phyloP scores from a whole-genome alignment of 805 yeast genomes.

The Candida chilensis region DNA sequence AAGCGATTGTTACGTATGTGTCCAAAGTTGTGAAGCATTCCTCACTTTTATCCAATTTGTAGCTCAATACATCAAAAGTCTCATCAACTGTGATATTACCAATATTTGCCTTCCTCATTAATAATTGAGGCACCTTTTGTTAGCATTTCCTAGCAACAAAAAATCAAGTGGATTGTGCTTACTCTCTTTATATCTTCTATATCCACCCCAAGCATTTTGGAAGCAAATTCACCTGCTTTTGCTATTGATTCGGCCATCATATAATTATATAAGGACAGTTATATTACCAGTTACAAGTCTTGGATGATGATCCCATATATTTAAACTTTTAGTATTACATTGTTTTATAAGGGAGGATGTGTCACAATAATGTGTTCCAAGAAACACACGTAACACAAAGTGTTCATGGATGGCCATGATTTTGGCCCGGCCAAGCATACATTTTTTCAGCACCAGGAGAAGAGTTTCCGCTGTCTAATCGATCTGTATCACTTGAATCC shows the following conservation, averaged over 20 bases:
- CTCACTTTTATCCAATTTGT: too few species aligned
- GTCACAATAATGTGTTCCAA: background rate
- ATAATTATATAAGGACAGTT: conserved; percentile 1
- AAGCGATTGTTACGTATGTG: too few species aligned
- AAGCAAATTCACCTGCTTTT: background rate
- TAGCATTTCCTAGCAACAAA: background rate
- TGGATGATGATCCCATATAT: conserved; percentile 3
- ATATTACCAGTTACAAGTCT: conserved; percentile 2
- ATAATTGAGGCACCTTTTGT: conserved; percentile 17
- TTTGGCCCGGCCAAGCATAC: conserved; percentile 60
- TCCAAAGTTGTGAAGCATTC: too few species aligned
- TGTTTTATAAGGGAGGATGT: background rate
- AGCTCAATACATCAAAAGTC: too few species aligned
- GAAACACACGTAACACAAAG: conserved; percentile 2
- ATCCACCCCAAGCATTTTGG: background rate
- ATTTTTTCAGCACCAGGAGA: conserved; percentile 27
- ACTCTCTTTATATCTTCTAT: conserved; percentile 7
- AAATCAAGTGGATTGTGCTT: conserved; percentile 3
- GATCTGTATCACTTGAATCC: conserved; percentile 16
- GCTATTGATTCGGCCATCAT: background rate
- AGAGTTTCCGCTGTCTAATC: conserved; percentile 12
- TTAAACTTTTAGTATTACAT: background rate
- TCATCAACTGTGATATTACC: conserved; percentile 24
- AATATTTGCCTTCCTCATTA: conserved; percentile 15
- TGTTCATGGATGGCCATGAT: conserved; percentile 51